phyloP scores from a whole-genome alignment of 345 rosid genomes.

The Salix koriyanagi region DNA sequence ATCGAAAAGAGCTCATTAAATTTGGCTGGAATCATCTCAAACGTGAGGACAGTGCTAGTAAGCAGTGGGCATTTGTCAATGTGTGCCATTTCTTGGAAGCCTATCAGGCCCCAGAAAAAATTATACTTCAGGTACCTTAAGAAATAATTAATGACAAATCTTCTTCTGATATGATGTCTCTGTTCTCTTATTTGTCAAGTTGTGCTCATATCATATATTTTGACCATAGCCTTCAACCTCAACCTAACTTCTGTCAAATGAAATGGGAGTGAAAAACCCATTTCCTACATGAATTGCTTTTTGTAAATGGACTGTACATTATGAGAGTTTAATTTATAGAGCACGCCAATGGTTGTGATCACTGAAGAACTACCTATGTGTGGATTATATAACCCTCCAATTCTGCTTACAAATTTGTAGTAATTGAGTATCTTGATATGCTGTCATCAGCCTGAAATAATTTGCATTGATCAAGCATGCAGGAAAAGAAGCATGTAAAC shows the following conservation, averaged over 20 bases:
- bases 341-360: neutral
- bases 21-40: slow-evolving; percentile 99
- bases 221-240: neutral
- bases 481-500: neutral
- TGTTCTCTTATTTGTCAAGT: neutral
- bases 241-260: neutral
- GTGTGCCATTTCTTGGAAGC: slow-evolving; percentile 99
- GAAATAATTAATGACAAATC: neutral
- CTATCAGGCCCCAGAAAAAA: slow-evolving; percentile 98
- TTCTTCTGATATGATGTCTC: neutral
- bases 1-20: slow-evolving; percentile 95
- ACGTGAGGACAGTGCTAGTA: slow-evolving; percentile 99
- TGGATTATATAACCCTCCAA: neutral
- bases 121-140: slow-evolving; percentile 81
- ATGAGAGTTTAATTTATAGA: neutral
- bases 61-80: slow-evolving; percentile 99
- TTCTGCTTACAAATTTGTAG: neutral
- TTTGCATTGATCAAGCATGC: neutral
- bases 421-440: neutral
- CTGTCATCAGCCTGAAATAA: neutral
- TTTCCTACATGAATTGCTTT: neutral
- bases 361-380: neutral
- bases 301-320: neutral
- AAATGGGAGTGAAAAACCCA: neutral
- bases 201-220: neutral